Conservation (phyloP, 192 early-diverging fungal species). For the Podila minutissima region DNA sequence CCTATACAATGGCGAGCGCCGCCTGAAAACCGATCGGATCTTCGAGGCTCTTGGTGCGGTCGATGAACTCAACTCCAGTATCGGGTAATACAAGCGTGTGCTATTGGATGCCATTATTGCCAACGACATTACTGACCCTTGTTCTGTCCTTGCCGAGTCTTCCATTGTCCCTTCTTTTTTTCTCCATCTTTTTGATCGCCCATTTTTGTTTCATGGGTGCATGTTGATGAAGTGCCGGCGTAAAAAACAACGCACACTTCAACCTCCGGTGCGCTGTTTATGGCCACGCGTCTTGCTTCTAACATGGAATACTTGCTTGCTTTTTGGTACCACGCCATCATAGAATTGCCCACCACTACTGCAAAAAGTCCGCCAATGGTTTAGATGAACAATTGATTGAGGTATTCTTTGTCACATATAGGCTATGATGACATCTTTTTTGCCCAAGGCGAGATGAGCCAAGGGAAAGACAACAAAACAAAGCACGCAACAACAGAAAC, state of each 20-base stretch:
- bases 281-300: too few relatives aligned
- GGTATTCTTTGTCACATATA: constrained; percentile 13
- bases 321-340: neutral
- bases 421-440: neutral
- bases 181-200: too few relatives aligned
- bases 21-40: constrained; percentile 86
- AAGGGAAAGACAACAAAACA: too few relatives aligned
- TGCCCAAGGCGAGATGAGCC: neutral
- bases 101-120: neutral
- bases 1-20: constrained; percentile 90
- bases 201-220: too few relatives aligned
- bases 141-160: too few relatives aligned
- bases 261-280: too few relatives aligned
- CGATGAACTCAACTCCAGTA: constrained; percentile 56
- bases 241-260: too few relatives aligned
- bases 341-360: constrained; percentile 58
- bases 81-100: constrained; percentile 41
- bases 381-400: constrained; percentile 50
- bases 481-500: too few relatives aligned
- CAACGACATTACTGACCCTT: too few relatives aligned
- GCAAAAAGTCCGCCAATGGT: constrained; percentile 49
- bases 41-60: constrained; percentile 87
- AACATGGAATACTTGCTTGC: too few relatives aligned
- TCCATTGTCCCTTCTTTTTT: too few relatives aligned
- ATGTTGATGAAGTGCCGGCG: too few relatives aligned